Evolutionary conservation across 441 rosid species (phyloP).

Genomic region (Kokia cookei): DNA sequence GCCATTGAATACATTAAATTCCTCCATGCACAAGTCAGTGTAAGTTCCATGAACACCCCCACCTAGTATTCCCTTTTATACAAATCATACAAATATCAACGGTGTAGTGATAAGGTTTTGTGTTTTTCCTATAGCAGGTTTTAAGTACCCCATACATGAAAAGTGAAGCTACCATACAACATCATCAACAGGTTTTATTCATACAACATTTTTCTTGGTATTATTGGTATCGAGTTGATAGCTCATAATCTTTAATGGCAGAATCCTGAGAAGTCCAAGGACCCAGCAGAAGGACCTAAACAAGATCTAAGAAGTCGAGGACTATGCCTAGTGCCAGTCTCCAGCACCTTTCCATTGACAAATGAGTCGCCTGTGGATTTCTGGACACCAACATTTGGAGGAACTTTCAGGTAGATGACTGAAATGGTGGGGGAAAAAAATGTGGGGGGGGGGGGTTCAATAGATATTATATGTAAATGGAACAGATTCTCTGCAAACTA

Average conservation of each 20-base stretch:
- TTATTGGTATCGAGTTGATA: neutral
- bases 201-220: neutral
- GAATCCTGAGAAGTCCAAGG: conserved; percentile 52
- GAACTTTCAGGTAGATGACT: conserved; percentile 64
- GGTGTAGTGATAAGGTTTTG: neutral
- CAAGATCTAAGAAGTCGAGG: conserved; percentile 93
- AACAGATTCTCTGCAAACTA: conserved; percentile 25
- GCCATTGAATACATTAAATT: conserved; percentile 93
- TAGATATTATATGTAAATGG: conserved; percentile 1
- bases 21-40: conserved; percentile 85
- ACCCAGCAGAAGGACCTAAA: conserved; percentile 51
- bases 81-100: neutral
- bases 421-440: neutral
- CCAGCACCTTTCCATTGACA: conserved; percentile 89
- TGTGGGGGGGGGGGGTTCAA: neutral
- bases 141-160: conserved; percentile 88
- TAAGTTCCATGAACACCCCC: conserved; percentile 38
- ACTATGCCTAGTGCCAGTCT: conserved; percentile 79
- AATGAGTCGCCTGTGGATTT: conserved; percentile 80
- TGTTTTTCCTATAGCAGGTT: conserved; percentile 36
- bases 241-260: conserved; percentile 19
- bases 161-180: conserved; percentile 77
- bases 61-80: neutral
- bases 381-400: conserved; percentile 97
- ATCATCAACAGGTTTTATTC: conserved; percentile 62